phyloP scores from a whole-genome alignment of 495 filamentous ascomycete species.

The Penicillium ochrochloron region DNA sequence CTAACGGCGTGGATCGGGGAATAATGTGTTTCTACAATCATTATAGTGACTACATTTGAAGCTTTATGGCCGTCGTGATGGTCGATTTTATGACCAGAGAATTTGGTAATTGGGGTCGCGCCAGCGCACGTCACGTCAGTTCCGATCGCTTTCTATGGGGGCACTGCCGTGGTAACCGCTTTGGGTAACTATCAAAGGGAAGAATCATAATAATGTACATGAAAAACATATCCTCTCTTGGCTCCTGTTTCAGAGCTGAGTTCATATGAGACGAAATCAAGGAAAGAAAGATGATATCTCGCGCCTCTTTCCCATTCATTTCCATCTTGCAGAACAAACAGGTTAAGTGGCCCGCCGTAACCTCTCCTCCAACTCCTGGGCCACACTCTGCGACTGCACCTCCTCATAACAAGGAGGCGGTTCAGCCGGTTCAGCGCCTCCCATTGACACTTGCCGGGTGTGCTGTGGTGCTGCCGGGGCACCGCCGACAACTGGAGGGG shows the following conservation, averaged over 20 bases:
- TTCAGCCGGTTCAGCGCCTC: constrained; percentile 61
- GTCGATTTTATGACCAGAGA: neutral
- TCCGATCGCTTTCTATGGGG: constrained; percentile 12
- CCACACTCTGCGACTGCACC: constrained; percentile 80
- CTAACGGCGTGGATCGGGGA: neutral
- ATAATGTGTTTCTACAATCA: neutral
- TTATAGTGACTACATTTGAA: neutral
- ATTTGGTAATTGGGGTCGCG: neutral
- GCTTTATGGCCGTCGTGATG: neutral
- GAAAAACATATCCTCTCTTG: constrained; percentile 2
- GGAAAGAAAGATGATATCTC: neutral
- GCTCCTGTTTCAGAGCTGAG: neutral
- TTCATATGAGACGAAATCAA: neutral
- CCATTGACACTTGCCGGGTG: constrained; percentile 25
- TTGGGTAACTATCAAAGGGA: constrained; percentile 19
- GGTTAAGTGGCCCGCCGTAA: constrained; percentile 42
- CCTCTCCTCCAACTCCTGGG: constrained; percentile 58
- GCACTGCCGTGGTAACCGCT: constrained; percentile 9
- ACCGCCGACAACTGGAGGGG: constrained; percentile 11
- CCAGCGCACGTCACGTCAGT: constrained; percentile 4
- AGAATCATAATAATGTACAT: constrained; percentile 33
- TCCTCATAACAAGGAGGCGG: constrained; percentile 95
- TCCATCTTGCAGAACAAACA: neutral
- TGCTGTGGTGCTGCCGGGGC: constrained; percentile 18
- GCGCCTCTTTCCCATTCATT: neutral